phyloP scores from a whole-genome alignment of 106 monocot species.

The Dendrobium nobile region DNA sequence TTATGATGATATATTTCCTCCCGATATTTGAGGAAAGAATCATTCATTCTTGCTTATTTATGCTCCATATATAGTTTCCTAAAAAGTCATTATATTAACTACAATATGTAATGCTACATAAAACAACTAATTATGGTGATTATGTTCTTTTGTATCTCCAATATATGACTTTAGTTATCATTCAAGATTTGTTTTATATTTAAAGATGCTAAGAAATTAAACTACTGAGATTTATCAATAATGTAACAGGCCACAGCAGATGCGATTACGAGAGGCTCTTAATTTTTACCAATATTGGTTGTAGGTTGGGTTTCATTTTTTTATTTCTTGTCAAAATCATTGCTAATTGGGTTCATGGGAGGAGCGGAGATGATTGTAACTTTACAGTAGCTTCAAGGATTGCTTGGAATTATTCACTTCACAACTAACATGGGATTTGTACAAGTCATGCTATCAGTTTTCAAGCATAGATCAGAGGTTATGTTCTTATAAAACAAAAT shows the following conservation, averaged over 20 bases:
- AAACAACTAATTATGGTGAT: no score
- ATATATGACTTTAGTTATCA: no score
- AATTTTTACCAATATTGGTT: no score
- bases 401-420: conserved; percentile 81
- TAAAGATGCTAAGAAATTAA: background rate
- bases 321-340: conserved; percentile 79
- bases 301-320: conserved; percentile 75
- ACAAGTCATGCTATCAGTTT: conserved; percentile 67
- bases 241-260: background rate
- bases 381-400: conserved; percentile 76
- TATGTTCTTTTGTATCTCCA: no score
- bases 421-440: conserved; percentile 64
- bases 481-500: background rate
- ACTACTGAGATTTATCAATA: background rate
- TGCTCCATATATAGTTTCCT: no score
- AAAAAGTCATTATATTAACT: no score
- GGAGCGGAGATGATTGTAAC: conserved; percentile 78
- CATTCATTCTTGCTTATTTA: no score
- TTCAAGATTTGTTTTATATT: background rate
- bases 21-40: no score
- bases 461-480: conserved; percentile 21
- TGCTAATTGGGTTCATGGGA: conserved; percentile 78
- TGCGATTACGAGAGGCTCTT: background rate
- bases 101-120: no score
- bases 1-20: no score